A percentile compares a stretch with the other conserved stretches of the same genome.
phyloP scores from a whole-genome alignment of 768 basidiomycete species.

The Pisolithus orientalis region DNA sequence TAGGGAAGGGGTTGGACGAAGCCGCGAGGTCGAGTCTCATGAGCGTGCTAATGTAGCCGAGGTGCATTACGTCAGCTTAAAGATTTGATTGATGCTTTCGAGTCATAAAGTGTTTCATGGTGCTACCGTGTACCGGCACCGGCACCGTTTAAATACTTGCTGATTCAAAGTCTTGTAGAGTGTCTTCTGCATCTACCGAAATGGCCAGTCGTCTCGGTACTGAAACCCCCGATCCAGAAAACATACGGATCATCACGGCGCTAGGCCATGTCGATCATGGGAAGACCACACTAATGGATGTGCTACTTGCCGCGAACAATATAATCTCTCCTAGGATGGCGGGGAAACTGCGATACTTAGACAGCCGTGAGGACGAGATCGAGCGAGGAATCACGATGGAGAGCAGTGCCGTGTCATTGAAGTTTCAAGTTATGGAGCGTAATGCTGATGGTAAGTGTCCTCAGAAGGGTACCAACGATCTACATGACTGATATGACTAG shows the following conservation, averaged over 20 bases:
- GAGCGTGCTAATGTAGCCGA: constrained; percentile 6
- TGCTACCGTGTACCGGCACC: too few species aligned
- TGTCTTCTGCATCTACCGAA: background rate
- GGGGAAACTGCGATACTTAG: constrained; percentile 92
- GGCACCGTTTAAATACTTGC: too few species aligned
- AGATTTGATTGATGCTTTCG: too few species aligned
- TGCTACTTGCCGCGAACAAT: constrained; percentile 92
- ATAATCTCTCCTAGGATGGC: constrained; percentile 94
- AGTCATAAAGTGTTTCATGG: too few species aligned
- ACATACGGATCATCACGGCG: constrained; percentile 76
- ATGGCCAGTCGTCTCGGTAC: constrained; percentile 16
- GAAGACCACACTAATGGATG: constrained; percentile 94
- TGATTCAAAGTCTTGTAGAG: too few species aligned
- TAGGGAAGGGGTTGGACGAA: constrained; percentile 72
- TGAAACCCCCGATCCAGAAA: constrained; percentile 28
- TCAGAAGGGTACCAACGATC: constrained; percentile 5
- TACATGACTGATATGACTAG: constrained; percentile 38
- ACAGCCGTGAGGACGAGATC: constrained; percentile 95
- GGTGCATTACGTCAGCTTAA: too few species aligned
- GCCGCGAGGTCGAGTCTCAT: constrained; percentile 50
- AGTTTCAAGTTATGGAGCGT: constrained; percentile 74
- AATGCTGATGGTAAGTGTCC: constrained; percentile 50
- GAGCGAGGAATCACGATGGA: constrained; percentile 99
- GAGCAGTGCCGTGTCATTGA: constrained; percentile 87
- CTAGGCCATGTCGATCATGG: constrained; percentile 94